These are phyloP conservation scores for Blastobotrys muscicola DNA, from an alignment of 805 yeast genomes.

Conservation along the genomic window DNA sequence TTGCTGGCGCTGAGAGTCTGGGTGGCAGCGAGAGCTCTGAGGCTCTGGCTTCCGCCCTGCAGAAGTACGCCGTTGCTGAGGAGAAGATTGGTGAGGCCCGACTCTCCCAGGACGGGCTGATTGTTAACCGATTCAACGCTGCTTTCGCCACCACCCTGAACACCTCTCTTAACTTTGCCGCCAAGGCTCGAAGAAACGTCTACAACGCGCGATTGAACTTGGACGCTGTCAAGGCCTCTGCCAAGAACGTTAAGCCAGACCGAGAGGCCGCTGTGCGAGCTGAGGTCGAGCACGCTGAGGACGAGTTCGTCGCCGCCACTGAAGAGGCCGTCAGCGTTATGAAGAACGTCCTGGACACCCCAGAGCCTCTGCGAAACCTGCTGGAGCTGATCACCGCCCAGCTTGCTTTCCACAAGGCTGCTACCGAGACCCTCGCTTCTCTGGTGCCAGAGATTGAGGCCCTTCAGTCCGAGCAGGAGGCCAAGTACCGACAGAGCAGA, in stretches of 20 bases:
- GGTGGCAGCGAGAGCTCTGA: conserved; percentile 35
- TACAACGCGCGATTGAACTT: conserved; percentile 69
- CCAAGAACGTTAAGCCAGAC: conserved; percentile 44
- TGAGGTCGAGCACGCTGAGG: conserved; percentile 76
- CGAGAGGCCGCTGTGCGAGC: conserved; percentile 67
- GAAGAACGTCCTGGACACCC: conserved; percentile 68
- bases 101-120: conserved; percentile 69
- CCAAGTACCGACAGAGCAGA: conserved; percentile 27
- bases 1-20: conserved; percentile 34
- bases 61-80: conserved; percentile 59
- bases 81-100: conserved; percentile 73
- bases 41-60: conserved; percentile 52
- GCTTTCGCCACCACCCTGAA: conserved; percentile 54
- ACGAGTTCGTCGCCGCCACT: conserved; percentile 80
- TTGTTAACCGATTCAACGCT: conserved; percentile 59
- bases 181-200: conserved; percentile 61
- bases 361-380: conserved; percentile 58
- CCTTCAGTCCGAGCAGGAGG: conserved; percentile 44
- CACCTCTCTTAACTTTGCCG: conserved; percentile 51
- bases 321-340: conserved; percentile 78
- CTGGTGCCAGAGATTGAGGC: conserved; percentile 56
- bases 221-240: conserved; percentile 62
- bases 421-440: conserved; percentile 54
- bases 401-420: conserved; percentile 69
- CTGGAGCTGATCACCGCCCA: conserved; percentile 69